phyloP scores from a whole-genome alignment of 768 basidiomycete genomes.

The Lentinus tigrinus region DNA sequence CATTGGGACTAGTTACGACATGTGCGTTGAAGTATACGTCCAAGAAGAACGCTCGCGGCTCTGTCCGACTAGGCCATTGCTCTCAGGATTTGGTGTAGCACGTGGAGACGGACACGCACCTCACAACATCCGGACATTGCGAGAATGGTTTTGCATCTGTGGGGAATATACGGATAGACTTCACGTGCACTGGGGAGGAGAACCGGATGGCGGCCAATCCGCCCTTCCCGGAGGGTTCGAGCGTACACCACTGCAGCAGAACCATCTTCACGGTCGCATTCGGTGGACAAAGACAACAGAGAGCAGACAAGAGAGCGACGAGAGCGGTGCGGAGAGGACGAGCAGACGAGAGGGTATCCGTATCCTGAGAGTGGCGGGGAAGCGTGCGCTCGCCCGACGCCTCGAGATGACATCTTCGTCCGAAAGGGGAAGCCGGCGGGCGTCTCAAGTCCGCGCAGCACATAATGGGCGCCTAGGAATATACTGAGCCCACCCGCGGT shows the following conservation, averaged over 20 bases:
- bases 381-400: neutral
- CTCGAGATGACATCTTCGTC: conserved; percentile 8
- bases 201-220: conserved; percentile 74
- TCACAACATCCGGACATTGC: conserved; percentile 53
- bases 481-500: neutral
- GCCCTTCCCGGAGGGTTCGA: conserved; percentile 56
- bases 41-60: conserved; percentile 71
- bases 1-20: conserved; percentile 42
- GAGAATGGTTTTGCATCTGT: conserved; percentile 61
- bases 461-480: conserved; percentile 7
- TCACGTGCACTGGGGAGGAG: conserved; percentile 62
- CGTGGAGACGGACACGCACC: neutral
- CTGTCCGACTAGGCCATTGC: conserved; percentile 50
- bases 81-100: conserved; percentile 5
- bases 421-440: neutral
- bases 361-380: neutral
- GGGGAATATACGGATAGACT: conserved; percentile 69
- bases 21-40: conserved; percentile 77
- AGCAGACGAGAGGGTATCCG: neutral
- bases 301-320: neutral
- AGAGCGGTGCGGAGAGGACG: neutral
- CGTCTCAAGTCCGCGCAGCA: conserved; percentile 4
- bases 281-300: neutral
- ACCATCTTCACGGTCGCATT: conserved; percentile 18
- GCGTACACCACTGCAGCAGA: conserved; percentile 68